Conservation (phyloP, 306 rosid species). For the Mimosa pudica region DNA sequence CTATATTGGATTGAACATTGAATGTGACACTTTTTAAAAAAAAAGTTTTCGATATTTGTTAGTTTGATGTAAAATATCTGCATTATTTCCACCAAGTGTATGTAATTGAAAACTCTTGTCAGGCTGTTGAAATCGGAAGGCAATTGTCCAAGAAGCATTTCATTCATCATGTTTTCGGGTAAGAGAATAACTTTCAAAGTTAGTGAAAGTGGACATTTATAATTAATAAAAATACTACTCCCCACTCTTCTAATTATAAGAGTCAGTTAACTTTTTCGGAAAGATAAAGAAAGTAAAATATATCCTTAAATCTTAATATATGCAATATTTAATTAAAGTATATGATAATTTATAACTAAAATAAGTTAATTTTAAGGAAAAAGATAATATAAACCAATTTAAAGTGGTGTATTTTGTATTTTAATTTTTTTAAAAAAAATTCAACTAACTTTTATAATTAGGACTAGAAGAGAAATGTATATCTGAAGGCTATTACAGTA, state of each 20-base stretch:
- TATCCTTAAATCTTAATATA: no score
- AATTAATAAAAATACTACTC: neutral
- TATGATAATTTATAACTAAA: no score
- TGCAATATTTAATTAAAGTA: no score
- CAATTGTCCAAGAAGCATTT: conserved; percentile 72
- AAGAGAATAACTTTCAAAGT: conserved; percentile 41
- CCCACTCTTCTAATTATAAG: no score
- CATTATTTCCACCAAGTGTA: conserved; percentile 8
- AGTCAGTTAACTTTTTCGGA: no score
- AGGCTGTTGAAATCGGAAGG: conserved; percentile 89
- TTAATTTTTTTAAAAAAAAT: no score
- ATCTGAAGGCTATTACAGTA: neutral
- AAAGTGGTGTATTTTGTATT: no score
- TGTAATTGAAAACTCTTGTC: conserved; percentile 32
- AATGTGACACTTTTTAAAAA: conserved; percentile 1
- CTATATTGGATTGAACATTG: neutral
- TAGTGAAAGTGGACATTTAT: conserved; percentile 4
- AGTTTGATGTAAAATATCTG: conserved; percentile 4
- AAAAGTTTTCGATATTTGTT: conserved; percentile 10
- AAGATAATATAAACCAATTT: no score
- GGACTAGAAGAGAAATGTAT: no score
- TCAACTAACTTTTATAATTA: no score
- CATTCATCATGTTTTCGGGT: conserved; percentile 94
- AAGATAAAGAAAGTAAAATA: no score
- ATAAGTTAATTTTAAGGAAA: no score